Evolutionary conservation across 176 grass and related monocot genomes (phyloP), one percentile per base, ranked within the genome.

Genomic region (Tillandsia fasciculata): DNA sequence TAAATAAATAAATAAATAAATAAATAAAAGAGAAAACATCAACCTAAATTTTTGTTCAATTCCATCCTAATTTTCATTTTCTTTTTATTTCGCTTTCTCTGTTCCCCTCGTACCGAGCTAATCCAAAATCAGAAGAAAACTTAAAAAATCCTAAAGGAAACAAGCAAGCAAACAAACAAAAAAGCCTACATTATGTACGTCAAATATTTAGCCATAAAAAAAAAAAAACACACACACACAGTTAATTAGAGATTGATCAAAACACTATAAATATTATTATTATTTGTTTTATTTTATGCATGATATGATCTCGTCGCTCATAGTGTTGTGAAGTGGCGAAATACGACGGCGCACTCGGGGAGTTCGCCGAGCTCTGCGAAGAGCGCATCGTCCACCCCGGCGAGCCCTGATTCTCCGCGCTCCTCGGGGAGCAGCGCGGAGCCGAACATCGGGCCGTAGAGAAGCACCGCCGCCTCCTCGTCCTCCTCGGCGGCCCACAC

Each of bases 291-390:
- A 4, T 33, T 33, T 33, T 33, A 24, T 5, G 29, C 5, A 3
- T 29, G 29, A 3, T 2, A 33, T 0, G 29, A 42, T 42, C 6
- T 42, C 7, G 33, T 24, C 24, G 24, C 0, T 24, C 83, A 73
- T 83, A 87, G 72, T 73, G 73, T 80, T 69, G 73, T 80, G 80
- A 79, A 72, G n/a, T 84, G 81, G 12, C 87, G 87, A 58, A 90
- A 90, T 52, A 94, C 95, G 26, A 94, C 26, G 50, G 89, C 82
- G 74, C 84, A 99, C 75, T 99, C 94, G 9, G 95, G 95, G 69
- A 99, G 86, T 77, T 94, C 90, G 10, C 81, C 95, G 2, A 99
- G 95, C 56, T 83, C 95, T 0, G 95, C 95, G 50, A 99, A 99
- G 8, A 99, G 87, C 3, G 80, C 77, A 52, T 99, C 95, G 28